Percentiles rank a stretch among this genome's conserved stretches.
phyloP scores from a whole-genome alignment of 139 green algal species.

The Chlorella vulgaris region DNA sequence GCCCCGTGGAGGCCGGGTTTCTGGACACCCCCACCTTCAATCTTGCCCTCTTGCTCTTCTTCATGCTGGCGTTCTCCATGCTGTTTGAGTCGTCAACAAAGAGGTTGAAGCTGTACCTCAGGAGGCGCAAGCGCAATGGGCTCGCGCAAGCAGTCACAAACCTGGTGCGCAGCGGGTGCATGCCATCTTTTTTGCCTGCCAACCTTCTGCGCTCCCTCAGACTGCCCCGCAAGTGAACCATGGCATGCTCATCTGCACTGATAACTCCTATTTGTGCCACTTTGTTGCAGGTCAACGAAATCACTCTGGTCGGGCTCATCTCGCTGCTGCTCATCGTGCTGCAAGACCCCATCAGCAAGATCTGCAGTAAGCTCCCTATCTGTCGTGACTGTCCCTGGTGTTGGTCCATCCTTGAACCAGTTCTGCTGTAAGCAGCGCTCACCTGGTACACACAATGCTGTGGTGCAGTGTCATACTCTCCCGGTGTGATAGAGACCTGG shows the following conservation, averaged over 20 bases:
- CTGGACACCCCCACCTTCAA: constrained; percentile 9
- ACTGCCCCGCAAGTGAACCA: too few species aligned
- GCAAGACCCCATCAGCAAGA: constrained; percentile 1
- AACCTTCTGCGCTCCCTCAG: too few species aligned
- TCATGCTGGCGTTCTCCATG: not conserved
- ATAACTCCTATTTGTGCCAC: too few species aligned
- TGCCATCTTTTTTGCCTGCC: too few species aligned
- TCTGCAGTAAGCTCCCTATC: constrained; percentile 32
- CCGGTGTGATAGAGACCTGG: not conserved
- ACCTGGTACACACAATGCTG: too few species aligned
- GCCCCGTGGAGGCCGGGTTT: not conserved
- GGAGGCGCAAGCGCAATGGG: constrained; percentile 20
- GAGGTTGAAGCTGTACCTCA: not conserved
- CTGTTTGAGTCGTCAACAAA: not conserved
- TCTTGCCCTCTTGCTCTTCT: constrained; percentile 8
- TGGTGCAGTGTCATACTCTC: constrained; percentile 7
- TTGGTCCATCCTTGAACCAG: not conserved
- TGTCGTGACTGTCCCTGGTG: not conserved
- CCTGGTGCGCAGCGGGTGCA: too few species aligned
- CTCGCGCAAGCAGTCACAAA: constrained; percentile 9
- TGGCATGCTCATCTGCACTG: too few species aligned
- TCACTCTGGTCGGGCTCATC: constrained; percentile 16
- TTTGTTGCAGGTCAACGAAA: too few species aligned
- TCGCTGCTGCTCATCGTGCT: constrained; percentile 22
- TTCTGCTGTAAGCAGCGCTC: too few species aligned